phyloP scores from a whole-genome alignment of 2,329 filamentous ascomycete species.

The Penicillium occitanis region DNA sequence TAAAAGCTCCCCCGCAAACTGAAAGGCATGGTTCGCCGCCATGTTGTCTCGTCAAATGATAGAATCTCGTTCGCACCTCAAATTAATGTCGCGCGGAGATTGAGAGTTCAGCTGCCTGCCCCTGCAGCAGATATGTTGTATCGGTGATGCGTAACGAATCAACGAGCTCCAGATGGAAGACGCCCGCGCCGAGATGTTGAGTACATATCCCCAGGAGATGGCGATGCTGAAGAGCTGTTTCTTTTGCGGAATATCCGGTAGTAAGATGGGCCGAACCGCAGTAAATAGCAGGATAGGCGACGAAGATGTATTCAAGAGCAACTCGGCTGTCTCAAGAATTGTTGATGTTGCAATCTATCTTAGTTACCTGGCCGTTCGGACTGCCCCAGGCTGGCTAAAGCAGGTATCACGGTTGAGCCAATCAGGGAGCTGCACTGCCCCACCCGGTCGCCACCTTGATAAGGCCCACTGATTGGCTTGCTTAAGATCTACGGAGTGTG shows the following conservation, averaged over 20 bases:
- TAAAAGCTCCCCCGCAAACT: slow-evolving; percentile 36
- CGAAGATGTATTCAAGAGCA: not conserved
- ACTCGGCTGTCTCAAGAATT: not conserved
- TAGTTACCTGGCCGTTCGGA: slow-evolving; percentile 8
- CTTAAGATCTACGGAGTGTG: not conserved
- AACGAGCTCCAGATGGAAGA: slow-evolving; percentile 38
- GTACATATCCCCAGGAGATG: slow-evolving; percentile 38
- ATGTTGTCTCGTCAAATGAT: slow-evolving; percentile 26
- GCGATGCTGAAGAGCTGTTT: slow-evolving; percentile 9
- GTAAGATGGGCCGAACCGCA: not conserved
- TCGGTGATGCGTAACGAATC: slow-evolving; percentile 28
- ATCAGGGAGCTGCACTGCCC: not conserved
- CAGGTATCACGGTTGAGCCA: not conserved
- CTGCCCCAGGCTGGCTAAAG: not conserved
- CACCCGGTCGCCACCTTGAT: not conserved
- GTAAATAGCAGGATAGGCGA: not conserved
- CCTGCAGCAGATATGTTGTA: not conserved
- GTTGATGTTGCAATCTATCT: not conserved
- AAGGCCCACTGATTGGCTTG: not conserved
- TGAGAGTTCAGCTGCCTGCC: not conserved
- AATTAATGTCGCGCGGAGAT: not conserved
- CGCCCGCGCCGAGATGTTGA: slow-evolving; percentile 31
- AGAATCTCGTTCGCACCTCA: not conserved
- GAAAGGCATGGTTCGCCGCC: slow-evolving; percentile 39
- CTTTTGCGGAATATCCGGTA: no score